A percentile compares a stretch with the other conserved stretches of the same genome.
These are phyloP conservation scores for Wickerhamomyces hampshirensis DNA, from an alignment of 805 yeast species.

Conservation along the genomic window DNA sequence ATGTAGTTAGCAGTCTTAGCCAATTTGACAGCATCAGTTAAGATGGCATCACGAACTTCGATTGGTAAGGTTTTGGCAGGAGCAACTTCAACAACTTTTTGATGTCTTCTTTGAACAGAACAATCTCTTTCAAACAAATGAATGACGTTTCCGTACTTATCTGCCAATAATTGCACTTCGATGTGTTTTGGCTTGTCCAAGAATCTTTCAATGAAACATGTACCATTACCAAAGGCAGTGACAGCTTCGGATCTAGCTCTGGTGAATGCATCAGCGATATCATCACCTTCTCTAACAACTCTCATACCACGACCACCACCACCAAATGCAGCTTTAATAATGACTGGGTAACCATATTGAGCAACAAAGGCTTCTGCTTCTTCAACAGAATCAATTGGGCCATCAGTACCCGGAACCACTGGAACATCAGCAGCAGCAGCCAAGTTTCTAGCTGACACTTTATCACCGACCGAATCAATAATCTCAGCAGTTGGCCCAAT, in stretches of 20 bases:
- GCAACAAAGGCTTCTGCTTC: constrained; percentile 79
- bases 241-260: constrained; percentile 94
- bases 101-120: constrained; percentile 99
- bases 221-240: constrained; percentile 97
- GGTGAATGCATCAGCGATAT: constrained; percentile 82
- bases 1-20: constrained; percentile 86
- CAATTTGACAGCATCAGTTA: constrained; percentile 90
- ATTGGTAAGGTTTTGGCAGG: constrained; percentile 90
- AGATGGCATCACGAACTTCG: constrained; percentile 83
- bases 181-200: constrained; percentile 95
- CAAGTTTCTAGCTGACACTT: constrained; percentile 87
- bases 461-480: constrained; percentile 94
- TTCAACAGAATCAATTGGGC: constrained; percentile 78
- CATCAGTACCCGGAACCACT: constrained; percentile 96
- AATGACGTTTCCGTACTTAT: constrained; percentile 88
- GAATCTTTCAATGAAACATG: constrained; percentile 95
- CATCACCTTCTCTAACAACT: constrained; percentile 96
- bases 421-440: constrained; percentile 85
- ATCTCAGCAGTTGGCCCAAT: constrained; percentile 87
- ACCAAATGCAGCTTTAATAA: constrained; percentile 97
- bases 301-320: constrained; percentile 99
- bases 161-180: constrained; percentile 95
- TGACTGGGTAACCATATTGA: constrained; percentile 90
- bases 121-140: constrained; percentile 97
- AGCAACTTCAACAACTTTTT: constrained; percentile 97